Evolutionary conservation across 1,139 yeast genomes (phyloP).

Genomic region (Hansenula sp.): DNA sequence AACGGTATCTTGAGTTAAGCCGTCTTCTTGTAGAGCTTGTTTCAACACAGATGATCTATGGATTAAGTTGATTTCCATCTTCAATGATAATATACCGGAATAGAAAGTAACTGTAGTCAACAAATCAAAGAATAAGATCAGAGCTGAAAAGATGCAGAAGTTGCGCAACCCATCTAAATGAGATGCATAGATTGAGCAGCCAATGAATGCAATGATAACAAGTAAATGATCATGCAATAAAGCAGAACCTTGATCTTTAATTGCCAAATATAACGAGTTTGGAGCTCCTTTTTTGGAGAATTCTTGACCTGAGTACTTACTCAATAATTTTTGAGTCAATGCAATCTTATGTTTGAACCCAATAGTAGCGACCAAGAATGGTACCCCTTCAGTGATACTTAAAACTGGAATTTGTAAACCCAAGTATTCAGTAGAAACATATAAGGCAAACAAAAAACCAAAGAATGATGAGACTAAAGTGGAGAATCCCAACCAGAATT

Average conservation of each 20-base stretch:
- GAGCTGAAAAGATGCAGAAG: constrained; percentile 76
- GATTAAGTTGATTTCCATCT: constrained; percentile 86
- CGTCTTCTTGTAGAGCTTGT: constrained; percentile 90
- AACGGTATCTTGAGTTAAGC: constrained; percentile 74
- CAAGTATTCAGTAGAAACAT: constrained; percentile 50
- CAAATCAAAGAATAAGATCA: constrained; percentile 71
- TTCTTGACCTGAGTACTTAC: constrained; percentile 33
- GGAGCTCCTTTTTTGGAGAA: constrained; percentile 30
- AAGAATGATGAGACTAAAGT: constrained; percentile 78
- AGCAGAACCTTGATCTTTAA: constrained; percentile 62
- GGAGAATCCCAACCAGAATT: constrained; percentile 85
- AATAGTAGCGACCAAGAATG: constrained; percentile 87
- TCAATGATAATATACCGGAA: constrained; percentile 81
- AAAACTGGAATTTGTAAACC: constrained; percentile 62
- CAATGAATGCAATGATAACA: constrained; percentile 68
- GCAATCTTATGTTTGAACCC: constrained; percentile 89
- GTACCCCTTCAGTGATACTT: constrained; percentile 86
- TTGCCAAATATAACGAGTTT: constrained; percentile 48
- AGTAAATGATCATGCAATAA: constrained; percentile 77
- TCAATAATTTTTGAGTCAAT: constrained; percentile 63
- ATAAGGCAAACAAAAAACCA: constrained; percentile 82
- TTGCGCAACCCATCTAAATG: constrained; percentile 74
- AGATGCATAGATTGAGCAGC: constrained; percentile 66
- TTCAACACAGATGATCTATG: constrained; percentile 80
- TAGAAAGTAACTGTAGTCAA: constrained; percentile 78